Percentiles rank a stretch among this genome's conserved stretches.
Evolutionary conservation across 495 filamentous ascomycete species (phyloP).

Genomic region (Wilcoxina mikolae): DNA sequence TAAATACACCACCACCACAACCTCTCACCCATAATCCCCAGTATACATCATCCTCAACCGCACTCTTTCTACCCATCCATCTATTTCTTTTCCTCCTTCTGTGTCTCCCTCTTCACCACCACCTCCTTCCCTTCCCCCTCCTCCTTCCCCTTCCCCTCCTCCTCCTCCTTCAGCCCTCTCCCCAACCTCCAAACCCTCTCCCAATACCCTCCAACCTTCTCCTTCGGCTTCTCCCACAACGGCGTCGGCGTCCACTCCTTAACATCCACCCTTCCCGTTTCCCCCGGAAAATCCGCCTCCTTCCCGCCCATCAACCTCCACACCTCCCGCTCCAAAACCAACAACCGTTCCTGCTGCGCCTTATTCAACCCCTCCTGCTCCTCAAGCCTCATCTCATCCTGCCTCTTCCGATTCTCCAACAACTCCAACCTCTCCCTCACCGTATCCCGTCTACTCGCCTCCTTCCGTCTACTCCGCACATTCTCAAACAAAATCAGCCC

Average conservation of each 20-base stretch:
- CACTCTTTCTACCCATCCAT: not conserved
- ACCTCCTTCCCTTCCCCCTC: not conserved
- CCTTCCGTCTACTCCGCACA: conserved; percentile 59
- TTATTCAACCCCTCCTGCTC: conserved; percentile 41
- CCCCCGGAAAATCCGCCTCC: conserved; percentile 14
- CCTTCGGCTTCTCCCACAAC: conserved; percentile 12
- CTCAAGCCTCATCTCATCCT: conserved; percentile 38
- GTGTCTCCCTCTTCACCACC: not conserved
- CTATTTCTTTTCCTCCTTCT: not conserved
- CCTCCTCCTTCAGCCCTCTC: not conserved
- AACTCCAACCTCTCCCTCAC: conserved; percentile 50
- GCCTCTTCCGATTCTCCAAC: conserved; percentile 32
- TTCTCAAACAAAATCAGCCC: conserved; percentile 71
- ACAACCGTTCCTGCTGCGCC: conserved; percentile 36
- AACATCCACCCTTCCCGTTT: not conserved
- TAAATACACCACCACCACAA: not conserved
- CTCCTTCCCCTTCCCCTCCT: not conserved
- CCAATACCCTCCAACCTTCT: not conserved
- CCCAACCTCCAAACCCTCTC: not conserved
- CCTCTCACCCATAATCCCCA: not conserved
- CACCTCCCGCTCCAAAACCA: conserved; percentile 43
- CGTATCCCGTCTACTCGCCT: conserved; percentile 57
- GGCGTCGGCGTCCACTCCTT: conserved; percentile 15
- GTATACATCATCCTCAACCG: not conserved
- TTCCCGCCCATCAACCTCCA: conserved; percentile 21